Evolutionary conservation across 1,284 basidiomycete species (phyloP).

Genomic region (Lentinula novae-zelandiae): DNA sequence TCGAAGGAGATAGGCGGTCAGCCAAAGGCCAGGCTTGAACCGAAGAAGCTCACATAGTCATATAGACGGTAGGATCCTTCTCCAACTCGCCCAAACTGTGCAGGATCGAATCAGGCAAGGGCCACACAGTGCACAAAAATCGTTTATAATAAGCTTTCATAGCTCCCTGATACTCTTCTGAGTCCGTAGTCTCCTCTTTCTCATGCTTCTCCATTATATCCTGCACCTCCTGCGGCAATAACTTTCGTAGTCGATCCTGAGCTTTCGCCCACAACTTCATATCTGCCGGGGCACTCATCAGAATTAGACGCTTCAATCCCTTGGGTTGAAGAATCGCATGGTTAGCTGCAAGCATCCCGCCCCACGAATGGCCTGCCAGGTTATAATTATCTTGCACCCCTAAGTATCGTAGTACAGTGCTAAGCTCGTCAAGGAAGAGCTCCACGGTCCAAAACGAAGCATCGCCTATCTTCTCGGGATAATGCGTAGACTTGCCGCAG

Average conservation of each 20-base stretch:
- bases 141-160: constrained; percentile 3
- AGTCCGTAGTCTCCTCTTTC: constrained; percentile 39
- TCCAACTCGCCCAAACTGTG: background rate
- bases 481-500: constrained; percentile 41
- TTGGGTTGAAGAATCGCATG: constrained; percentile 25
- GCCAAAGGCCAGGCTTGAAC: background rate
- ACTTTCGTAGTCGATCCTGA: constrained; percentile 27
- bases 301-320: constrained; percentile 38
- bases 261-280: constrained; percentile 33
- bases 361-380: constrained; percentile 48
- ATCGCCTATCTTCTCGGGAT: constrained; percentile 30
- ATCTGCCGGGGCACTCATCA: constrained; percentile 36
- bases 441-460: constrained; percentile 39
- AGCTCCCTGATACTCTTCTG: constrained; percentile 36
- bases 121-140: constrained; percentile 3
- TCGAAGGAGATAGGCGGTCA: background rate
- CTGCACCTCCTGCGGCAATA: constrained; percentile 40
- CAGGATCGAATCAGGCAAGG: background rate
- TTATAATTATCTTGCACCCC: constrained; percentile 33
- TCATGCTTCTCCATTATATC: constrained; percentile 45
- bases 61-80: constrained; percentile 2
- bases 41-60: constrained; percentile 7
- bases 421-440: constrained; percentile 44
- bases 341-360: constrained; percentile 41
- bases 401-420: constrained; percentile 37